These are phyloP conservation scores for Prinsepia uniflora DNA, from an alignment of 306 rosid species.

Conservation along the genomic window DNA sequence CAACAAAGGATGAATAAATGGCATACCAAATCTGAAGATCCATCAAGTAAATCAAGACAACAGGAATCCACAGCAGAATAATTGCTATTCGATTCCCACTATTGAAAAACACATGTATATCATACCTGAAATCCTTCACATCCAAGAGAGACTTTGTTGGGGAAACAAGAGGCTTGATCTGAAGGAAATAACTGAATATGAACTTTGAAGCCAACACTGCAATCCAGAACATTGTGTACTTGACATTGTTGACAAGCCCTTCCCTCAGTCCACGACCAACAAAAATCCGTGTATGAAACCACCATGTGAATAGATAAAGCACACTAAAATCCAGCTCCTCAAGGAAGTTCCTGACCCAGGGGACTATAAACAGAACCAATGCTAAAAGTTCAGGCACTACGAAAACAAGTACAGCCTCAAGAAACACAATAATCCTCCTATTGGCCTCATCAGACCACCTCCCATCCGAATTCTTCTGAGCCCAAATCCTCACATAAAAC, in stretches of 20 bases:
- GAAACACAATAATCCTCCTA: constrained; percentile 51
- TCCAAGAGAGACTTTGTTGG: constrained; percentile 68
- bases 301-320: constrained; percentile 71
- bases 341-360: constrained; percentile 67
- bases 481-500: constrained; percentile 74
- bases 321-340: constrained; percentile 61
- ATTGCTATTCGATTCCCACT: constrained; percentile 62
- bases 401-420: constrained; percentile 55
- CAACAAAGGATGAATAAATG: constrained; percentile 59
- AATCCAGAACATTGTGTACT: constrained; percentile 74
- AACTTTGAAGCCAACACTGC: constrained; percentile 69
- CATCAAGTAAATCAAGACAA: constrained; percentile 76
- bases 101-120: constrained; percentile 75
- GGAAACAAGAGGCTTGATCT: constrained; percentile 77
- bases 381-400: constrained; percentile 67
- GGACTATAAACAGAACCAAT: constrained; percentile 56
- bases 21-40: constrained; percentile 96
- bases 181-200: constrained; percentile 78
- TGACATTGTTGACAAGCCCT: constrained; percentile 61
- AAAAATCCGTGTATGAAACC: constrained; percentile 81
- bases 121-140: constrained; percentile 20
- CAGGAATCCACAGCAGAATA: constrained; percentile 74
- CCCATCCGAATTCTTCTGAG: constrained; percentile 48
- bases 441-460: constrained; percentile 67
- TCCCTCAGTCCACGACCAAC: constrained; percentile 91